Evolutionary conservation across 805 yeast species (phyloP).

Genomic region (Tetrapisispora arboricola): DNA sequence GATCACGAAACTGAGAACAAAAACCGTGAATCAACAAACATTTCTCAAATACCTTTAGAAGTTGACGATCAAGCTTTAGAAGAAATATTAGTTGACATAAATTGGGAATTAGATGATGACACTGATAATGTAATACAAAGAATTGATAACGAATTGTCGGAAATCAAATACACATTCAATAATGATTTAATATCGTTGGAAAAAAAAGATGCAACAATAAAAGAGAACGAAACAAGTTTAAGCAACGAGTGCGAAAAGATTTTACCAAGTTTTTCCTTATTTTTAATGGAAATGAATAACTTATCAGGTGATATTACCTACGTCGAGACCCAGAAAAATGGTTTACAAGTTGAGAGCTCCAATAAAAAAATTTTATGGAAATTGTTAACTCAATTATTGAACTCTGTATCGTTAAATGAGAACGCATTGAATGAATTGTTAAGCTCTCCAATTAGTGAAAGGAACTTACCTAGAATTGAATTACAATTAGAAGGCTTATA

Average conservation of each 20-base stretch:
- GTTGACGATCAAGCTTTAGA: slow-evolving; percentile 21
- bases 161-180: slow-evolving; percentile 53
- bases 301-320: slow-evolving; percentile 58
- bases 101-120: slow-evolving; percentile 65
- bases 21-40: background rate
- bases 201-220: slow-evolving; percentile 34
- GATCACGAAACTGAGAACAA: background rate
- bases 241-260: slow-evolving; percentile 45
- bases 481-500: slow-evolving; percentile 43
- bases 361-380: slow-evolving; percentile 69
- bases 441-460: slow-evolving; percentile 38
- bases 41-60: slow-evolving; percentile 11
- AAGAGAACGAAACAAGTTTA: slow-evolving; percentile 35
- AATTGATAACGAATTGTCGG: slow-evolving; percentile 48
- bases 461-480: slow-evolving; percentile 43
- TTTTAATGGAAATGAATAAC: slow-evolving; percentile 51
- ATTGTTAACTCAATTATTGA: slow-evolving; percentile 57
- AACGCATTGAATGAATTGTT: slow-evolving; percentile 40
- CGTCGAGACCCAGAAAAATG: slow-evolving; percentile 68
- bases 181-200: slow-evolving; percentile 44
- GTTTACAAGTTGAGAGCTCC: slow-evolving; percentile 72
- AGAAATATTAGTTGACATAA: slow-evolving; percentile 66
- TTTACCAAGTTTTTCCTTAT: slow-evolving; percentile 43
- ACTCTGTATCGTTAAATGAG: slow-evolving; percentile 58
- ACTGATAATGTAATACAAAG: slow-evolving; percentile 47